Evolutionary conservation across 1,284 basidiomycete genomes (phyloP).

Genomic region (Rhodofomes roseus): DNA sequence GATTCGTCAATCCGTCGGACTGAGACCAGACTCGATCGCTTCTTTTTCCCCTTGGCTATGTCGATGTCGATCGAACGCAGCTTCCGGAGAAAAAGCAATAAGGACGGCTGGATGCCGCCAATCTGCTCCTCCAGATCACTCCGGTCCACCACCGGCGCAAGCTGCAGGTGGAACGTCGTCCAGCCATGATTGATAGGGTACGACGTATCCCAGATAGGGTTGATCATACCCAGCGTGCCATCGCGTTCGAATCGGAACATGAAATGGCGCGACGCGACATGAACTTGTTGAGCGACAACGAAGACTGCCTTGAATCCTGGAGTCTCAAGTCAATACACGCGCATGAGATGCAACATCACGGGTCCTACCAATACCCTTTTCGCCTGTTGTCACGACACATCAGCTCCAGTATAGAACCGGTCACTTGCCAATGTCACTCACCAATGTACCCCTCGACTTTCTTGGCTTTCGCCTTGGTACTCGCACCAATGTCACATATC

Average conservation of each 20-base stretch:
- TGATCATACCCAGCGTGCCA: not conserved
- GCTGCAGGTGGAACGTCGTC: not conserved
- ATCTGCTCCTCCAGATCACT: not conserved
- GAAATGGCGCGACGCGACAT: not conserved
- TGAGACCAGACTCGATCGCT: not conserved
- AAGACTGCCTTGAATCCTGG: not conserved
- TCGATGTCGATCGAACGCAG: not conserved
- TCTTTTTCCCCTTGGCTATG: not conserved
- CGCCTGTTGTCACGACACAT: not conserved
- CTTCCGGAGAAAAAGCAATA: not conserved
- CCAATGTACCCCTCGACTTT: not conserved
- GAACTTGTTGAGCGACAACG: not conserved
- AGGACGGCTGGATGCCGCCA: not conserved
- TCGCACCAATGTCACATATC: not conserved
- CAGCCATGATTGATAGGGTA: not conserved
- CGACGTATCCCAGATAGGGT: not conserved
- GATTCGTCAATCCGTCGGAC: not conserved
- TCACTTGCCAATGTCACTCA: not conserved
- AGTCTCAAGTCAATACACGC: not conserved
- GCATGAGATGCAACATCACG: no score
- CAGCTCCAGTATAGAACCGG: not conserved
- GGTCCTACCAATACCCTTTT: not conserved
- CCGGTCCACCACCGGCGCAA: not conserved
- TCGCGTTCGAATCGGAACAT: not conserved
- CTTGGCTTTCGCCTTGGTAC: not conserved